phyloP scores from a whole-genome alignment of 768 basidiomycete genomes.

The Pulveroboletus ravenelii region DNA sequence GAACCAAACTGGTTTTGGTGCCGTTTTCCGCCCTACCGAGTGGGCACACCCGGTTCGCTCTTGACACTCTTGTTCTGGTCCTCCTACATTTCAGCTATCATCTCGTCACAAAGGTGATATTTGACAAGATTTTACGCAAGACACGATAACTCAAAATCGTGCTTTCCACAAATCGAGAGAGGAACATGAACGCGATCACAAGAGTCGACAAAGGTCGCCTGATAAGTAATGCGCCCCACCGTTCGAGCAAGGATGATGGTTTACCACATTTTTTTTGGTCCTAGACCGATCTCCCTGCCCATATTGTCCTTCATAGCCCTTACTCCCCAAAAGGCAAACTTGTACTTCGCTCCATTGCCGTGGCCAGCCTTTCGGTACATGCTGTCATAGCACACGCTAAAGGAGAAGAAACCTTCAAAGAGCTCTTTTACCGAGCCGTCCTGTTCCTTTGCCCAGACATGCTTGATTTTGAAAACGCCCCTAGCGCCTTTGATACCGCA shows the following conservation, averaged over 20 bases:
- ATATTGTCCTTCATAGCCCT: constrained; percentile 31
- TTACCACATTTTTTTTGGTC: constrained; percentile 20
- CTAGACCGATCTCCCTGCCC: constrained; percentile 34
- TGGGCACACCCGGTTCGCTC: too few species aligned
- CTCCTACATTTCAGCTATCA: not conserved
- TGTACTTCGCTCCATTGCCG: constrained; percentile 27
- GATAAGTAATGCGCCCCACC: not conserved
- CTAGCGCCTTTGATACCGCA: constrained; percentile 34
- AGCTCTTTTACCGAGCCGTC: constrained; percentile 27
- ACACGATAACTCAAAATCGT: not conserved
- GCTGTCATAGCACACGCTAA: constrained; percentile 31
- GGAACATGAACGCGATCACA: not conserved
- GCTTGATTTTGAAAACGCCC: constrained; percentile 34
- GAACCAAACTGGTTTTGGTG: too few species aligned
- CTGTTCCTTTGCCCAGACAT: constrained; percentile 29
- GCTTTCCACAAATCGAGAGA: constrained; percentile 5
- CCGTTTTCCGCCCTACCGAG: too few species aligned
- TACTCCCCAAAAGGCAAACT: constrained; percentile 37
- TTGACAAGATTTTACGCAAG: not conserved
- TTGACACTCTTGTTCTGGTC: too few species aligned
- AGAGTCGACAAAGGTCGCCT: not conserved
- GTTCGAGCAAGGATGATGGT: not conserved
- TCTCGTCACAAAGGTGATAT: not conserved
- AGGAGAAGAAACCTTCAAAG: constrained; percentile 38
- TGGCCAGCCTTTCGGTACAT: constrained; percentile 36